A percentile compares a stretch with the other conserved stretches of the same genome.
These are phyloP conservation scores for Ustilago shanxiensis DNA, from an alignment of 1,284 basidiomycete species.

Conservation along the genomic window DNA sequence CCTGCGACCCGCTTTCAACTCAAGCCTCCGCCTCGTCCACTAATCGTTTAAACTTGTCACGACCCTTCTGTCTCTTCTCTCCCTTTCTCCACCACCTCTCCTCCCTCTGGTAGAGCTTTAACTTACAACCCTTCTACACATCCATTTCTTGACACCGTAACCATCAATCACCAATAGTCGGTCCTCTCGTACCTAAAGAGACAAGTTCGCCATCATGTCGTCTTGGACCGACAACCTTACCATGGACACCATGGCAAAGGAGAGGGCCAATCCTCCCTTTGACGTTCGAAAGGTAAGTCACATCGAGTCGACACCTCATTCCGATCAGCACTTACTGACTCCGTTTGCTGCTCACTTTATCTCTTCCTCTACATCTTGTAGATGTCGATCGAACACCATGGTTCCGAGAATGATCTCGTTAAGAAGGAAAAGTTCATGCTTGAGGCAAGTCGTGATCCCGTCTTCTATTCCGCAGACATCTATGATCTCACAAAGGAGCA, in stretches of 20 bases:
- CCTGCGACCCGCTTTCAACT: conserved; percentile 11
- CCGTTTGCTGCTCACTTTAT: background rate
- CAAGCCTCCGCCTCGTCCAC: no score
- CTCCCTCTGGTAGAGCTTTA: background rate
- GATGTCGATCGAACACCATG: conserved; percentile 71
- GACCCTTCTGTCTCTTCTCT: background rate
- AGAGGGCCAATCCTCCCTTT: conserved; percentile 73
- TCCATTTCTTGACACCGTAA: background rate
- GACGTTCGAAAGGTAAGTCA: conserved; percentile 71
- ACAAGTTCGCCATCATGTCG: conserved; percentile 45
- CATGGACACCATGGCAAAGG: conserved; percentile 70
- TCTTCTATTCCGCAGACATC: conserved; percentile 74
- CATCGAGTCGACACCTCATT: background rate
- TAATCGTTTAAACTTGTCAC: conserved; percentile 10
- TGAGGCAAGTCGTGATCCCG: conserved; percentile 73
- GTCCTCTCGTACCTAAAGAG: conserved; percentile 38
- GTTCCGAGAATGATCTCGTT: conserved; percentile 67
- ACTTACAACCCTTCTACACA: conserved; percentile 9
- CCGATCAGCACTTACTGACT: background rate
- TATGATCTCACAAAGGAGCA: conserved; percentile 75
- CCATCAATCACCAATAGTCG: background rate
- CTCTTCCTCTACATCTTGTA: conserved; percentile 9
- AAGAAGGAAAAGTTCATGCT: conserved; percentile 72
- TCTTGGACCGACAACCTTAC: conserved; percentile 59
- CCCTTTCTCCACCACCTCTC: conserved; percentile 11